A percentile compares a stretch with the other conserved stretches of the same genome.
Evolutionary conservation across 257 asterid genomes (phyloP).

Genomic region (Nicotiana undulata): DNA sequence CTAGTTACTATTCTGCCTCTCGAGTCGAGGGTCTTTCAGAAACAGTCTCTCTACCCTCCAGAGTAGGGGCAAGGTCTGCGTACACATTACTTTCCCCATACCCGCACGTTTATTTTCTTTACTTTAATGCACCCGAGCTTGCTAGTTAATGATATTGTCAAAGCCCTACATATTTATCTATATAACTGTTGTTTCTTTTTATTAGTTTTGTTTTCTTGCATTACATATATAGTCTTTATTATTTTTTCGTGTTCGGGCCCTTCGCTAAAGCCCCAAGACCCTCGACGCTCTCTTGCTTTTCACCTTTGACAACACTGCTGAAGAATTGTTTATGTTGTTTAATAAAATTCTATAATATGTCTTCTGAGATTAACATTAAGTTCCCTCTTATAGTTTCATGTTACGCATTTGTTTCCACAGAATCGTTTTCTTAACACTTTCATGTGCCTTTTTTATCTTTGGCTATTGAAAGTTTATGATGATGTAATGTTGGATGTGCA

Average conservation of each 20-base stretch:
- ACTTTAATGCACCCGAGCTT: not conserved
- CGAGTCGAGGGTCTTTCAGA: no score
- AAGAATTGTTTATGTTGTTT: not conserved
- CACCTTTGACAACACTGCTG: not conserved
- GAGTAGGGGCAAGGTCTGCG: no score
- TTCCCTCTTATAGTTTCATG: not conserved
- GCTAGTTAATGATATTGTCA: not conserved
- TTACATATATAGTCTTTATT: not conserved
- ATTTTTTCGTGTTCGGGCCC: not conserved
- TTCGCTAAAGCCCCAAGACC: not conserved
- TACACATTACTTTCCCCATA: no score
- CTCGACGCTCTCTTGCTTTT: not conserved
- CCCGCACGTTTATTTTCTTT: not conserved
- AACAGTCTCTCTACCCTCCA: no score
- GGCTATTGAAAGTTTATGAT: not conserved
- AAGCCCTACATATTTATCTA: not conserved
- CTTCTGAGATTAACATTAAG: not conserved
- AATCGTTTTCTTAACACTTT: not conserved
- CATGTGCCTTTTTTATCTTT: not conserved
- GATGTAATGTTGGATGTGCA: slow-evolving; percentile 12
- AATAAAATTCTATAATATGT: not conserved
- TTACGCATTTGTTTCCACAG: not conserved
- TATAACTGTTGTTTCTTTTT: not conserved
- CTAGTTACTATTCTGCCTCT: no score
- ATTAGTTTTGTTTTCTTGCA: not conserved